Percentiles rank a stretch among this genome's conserved stretches.
Conservation (phyloP, 2,329 filamentous ascomycete genomes). For the Aaosphaeria pasadenensis region DNA sequence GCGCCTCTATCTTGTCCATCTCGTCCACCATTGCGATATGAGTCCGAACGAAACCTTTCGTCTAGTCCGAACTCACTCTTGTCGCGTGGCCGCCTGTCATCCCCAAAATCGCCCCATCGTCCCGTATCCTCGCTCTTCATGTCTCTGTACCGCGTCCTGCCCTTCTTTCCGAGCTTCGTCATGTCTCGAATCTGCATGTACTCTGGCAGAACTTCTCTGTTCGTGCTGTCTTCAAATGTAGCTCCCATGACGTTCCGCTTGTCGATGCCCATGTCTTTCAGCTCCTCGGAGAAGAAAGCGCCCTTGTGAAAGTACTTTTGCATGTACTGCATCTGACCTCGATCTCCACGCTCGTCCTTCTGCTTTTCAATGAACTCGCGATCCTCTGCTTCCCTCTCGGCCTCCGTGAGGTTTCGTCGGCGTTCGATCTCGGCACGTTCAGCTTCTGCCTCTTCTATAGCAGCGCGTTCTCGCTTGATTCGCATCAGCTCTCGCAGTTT, state of each 20-base stretch:
- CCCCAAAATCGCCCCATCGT: slow-evolving; percentile 68
- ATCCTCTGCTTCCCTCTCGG: slow-evolving; percentile 85
- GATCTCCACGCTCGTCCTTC: slow-evolving; percentile 68
- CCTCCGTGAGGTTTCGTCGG: slow-evolving; percentile 77
- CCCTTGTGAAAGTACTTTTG: slow-evolving; percentile 97
- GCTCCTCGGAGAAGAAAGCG: slow-evolving; percentile 87
- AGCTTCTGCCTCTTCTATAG: slow-evolving; percentile 78
- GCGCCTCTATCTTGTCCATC: slow-evolving; percentile 41
- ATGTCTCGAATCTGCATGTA: slow-evolving; percentile 91
- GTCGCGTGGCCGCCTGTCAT: slow-evolving; percentile 43
- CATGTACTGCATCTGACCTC: slow-evolving; percentile 84
- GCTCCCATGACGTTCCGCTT: slow-evolving; percentile 83
- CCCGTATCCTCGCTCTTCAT: slow-evolving; percentile 89
- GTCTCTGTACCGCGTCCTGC: slow-evolving; percentile 85
- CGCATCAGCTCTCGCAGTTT: slow-evolving; percentile 87
- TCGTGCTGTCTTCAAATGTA: slow-evolving; percentile 77
- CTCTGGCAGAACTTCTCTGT: slow-evolving; percentile 80
- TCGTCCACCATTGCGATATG: slow-evolving; percentile 37
- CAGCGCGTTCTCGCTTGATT: slow-evolving; percentile 80
- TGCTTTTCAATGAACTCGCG: slow-evolving; percentile 73
- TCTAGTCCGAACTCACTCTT: slow-evolving; percentile 51
- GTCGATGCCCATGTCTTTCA: slow-evolving; percentile 70
- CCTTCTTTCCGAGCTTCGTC: slow-evolving; percentile 90
- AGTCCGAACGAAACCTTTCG: slow-evolving; percentile 67
- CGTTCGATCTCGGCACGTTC: slow-evolving; percentile 89